Evolutionary conservation across 345 rosid species (phyloP).

Genomic region (Hevea brasiliensis): DNA sequence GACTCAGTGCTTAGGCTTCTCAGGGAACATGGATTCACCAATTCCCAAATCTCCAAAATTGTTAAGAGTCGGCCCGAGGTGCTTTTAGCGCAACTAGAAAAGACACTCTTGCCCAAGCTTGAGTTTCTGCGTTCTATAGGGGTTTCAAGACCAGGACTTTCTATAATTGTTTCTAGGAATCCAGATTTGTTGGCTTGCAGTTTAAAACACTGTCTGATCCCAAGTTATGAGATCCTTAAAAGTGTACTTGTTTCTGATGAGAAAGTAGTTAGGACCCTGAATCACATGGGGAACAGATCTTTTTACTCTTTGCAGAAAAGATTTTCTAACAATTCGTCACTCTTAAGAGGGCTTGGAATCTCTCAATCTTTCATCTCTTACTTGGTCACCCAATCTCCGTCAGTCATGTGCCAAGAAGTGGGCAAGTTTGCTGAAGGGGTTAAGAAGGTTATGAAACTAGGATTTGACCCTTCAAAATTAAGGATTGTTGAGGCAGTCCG

Average conservation of each 20-base stretch:
- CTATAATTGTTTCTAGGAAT: not conserved
- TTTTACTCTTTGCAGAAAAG: not conserved
- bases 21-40: not conserved
- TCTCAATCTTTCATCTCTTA: not conserved
- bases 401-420: not conserved
- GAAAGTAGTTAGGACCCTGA: not conserved
- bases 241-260: not conserved
- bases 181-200: not conserved
- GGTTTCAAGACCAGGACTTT: not conserved
- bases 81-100: not conserved
- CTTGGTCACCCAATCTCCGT: not conserved
- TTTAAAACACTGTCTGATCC: not conserved
- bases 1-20: not conserved
- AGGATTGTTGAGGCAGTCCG: conserved; percentile 24
- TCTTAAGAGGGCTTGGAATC: not conserved
- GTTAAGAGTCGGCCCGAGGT: conserved; percentile 5
- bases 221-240: not conserved
- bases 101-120: conserved; percentile 2
- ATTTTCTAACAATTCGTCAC: not conserved
- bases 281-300: not conserved
- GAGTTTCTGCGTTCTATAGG: conserved; percentile 5
- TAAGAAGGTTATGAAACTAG: conserved; percentile 22
- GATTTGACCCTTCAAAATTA: conserved; percentile 32
- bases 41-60: conserved; percentile 8
- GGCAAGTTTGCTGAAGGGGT: conserved; percentile 20